These are phyloP conservation scores for Spencermartinsiella europaea DNA, from an alignment of 805 yeast genomes.

Conservation along the genomic window DNA sequence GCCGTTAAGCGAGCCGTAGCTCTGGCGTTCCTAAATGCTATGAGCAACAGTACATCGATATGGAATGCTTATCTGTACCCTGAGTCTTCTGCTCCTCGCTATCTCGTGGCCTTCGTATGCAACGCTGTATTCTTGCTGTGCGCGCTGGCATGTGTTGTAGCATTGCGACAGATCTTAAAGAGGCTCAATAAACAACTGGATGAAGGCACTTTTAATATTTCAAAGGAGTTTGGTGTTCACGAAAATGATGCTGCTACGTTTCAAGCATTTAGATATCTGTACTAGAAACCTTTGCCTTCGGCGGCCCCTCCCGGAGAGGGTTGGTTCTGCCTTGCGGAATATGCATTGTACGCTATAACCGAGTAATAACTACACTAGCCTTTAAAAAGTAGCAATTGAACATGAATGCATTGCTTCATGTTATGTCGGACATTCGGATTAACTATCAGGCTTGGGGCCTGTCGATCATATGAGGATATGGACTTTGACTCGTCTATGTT, in stretches of 20 bases:
- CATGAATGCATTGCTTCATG: no score
- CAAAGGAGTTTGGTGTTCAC: constrained; percentile 12
- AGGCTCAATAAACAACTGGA: constrained; percentile 14
- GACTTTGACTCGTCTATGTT: no score
- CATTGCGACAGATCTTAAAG: constrained; percentile 8
- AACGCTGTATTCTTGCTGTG: constrained; percentile 14
- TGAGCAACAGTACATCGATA: constrained; percentile 21
- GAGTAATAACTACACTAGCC: no score
- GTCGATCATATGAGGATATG: no score
- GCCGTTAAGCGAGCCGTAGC: constrained; percentile 55
- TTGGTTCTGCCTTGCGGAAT: no score
- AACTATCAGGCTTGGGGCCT: no score
- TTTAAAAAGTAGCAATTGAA: no score
- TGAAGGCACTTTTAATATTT: constrained; percentile 10
- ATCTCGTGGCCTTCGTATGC: constrained; percentile 13
- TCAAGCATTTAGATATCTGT: not conserved
- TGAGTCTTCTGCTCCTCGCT: constrained; percentile 14
- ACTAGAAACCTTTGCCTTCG: no score
- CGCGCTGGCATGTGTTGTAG: constrained; percentile 6
- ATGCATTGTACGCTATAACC: no score
- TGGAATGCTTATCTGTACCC: constrained; percentile 19
- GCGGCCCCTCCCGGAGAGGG: no score
- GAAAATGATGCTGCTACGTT: not conserved
- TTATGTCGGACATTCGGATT: no score
- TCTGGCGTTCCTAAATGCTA: constrained; percentile 49